A percentile compares a stretch with the other conserved stretches of the same genome.
Evolutionary conservation across 2,329 filamentous ascomycete species (phyloP).

Genomic region (Alternaria arborescens): DNA sequence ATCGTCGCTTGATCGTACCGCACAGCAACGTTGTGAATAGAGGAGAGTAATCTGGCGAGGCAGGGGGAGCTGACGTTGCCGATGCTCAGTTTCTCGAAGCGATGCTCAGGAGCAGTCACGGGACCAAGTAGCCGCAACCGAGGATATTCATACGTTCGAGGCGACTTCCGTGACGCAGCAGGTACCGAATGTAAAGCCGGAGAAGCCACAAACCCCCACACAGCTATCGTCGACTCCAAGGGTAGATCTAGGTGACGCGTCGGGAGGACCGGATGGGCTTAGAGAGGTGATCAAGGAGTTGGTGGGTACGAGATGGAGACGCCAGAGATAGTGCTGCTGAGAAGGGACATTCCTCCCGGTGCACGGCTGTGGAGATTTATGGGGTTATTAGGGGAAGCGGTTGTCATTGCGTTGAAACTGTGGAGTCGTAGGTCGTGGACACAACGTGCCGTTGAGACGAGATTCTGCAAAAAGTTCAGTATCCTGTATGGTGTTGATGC

Average conservation of each 20-base stretch:
- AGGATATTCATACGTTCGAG: background rate
- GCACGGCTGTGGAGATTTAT: background rate
- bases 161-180: background rate
- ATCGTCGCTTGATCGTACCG: background rate
- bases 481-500: background rate
- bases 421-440: background rate
- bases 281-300: background rate
- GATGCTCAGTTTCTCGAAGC: background rate
- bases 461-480: background rate
- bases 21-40: background rate
- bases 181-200: constrained; percentile 3
- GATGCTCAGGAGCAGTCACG: constrained; percentile 2
- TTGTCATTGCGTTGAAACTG: background rate
- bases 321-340: background rate
- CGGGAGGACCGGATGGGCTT: background rate
- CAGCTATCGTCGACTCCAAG: background rate
- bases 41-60: background rate
- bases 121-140: constrained; percentile 13
- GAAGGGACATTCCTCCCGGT: background rate
- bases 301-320: background rate
- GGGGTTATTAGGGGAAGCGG: background rate
- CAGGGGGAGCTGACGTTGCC: background rate
- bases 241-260: background rate
- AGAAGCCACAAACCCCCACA: background rate
- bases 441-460: background rate